Evolutionary conservation across 345 rosid genomes (phyloP).

Genomic region (Psidium guajava): DNA sequence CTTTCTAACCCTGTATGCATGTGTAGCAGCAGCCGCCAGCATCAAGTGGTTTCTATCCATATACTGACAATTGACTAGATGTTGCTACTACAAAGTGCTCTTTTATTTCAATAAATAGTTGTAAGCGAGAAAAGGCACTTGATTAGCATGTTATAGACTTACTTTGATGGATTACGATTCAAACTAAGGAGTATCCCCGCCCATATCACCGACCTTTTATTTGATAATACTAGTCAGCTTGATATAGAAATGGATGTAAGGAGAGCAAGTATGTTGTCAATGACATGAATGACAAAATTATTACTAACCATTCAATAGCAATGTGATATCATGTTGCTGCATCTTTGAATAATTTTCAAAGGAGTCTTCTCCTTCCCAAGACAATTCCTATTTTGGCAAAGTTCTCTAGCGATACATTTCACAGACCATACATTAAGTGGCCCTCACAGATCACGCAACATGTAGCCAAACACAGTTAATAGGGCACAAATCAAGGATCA

Average conservation of each 20-base stretch:
- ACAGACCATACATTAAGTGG: background rate
- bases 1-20: constrained; percentile 20
- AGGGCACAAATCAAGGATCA: background rate
- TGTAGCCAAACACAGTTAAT: background rate
- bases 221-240: background rate
- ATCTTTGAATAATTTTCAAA: background rate
- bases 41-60: background rate
- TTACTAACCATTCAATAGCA: background rate
- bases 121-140: background rate
- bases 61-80: background rate
- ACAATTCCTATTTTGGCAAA: background rate
- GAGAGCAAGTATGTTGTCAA: background rate
- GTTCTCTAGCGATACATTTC: background rate
- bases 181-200: background rate
- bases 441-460: background rate
- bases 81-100: background rate
- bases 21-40: constrained; percentile 4
- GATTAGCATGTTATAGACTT: background rate
- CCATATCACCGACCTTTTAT: background rate
- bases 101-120: background rate
- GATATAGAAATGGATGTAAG: background rate
- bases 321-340: background rate
- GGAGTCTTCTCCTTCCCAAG: background rate
- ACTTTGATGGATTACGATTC: background rate
- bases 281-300: background rate